phyloP scores from a whole-genome alignment of 371 early-diverging fungal species.

The Coemansia sp. region DNA sequence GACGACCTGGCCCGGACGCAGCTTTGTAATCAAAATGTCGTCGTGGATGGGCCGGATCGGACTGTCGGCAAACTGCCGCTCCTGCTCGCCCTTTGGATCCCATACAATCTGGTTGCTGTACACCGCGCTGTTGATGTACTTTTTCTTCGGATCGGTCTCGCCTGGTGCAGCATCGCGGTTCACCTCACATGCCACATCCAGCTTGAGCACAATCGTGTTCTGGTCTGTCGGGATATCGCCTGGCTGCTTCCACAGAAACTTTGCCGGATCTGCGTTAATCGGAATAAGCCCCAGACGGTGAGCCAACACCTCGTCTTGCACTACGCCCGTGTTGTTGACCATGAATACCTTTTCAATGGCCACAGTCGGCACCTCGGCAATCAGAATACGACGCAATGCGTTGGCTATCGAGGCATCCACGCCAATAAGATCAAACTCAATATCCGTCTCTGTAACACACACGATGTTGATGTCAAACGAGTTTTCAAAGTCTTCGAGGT shows the following conservation, averaged over 20 bases:
- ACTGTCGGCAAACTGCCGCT: conserved; percentile 59
- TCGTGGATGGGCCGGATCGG: conserved; percentile 78
- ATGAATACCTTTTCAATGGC: conserved; percentile 97
- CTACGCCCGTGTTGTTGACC: conserved; percentile 90
- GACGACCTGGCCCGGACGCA: conserved; percentile 91
- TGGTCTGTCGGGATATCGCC: conserved; percentile 81
- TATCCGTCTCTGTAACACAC: conserved; percentile 63
- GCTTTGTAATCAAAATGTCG: conserved; percentile 92
- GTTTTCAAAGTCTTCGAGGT: conserved; percentile 26
- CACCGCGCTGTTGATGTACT: conserved; percentile 72
- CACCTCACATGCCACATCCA: conserved; percentile 71
- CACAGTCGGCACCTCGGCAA: conserved; percentile 97
- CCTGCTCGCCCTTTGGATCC: conserved; percentile 90
- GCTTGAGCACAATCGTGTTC: conserved; percentile 91
- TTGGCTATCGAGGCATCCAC: conserved; percentile 95
- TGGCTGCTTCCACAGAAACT: conserved; percentile 70
- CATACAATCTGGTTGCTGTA: conserved; percentile 80
- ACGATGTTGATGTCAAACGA: conserved; percentile 62
- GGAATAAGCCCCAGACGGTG: conserved; percentile 98
- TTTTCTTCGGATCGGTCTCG: conserved; percentile 71
- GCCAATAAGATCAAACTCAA: conserved; percentile 96
- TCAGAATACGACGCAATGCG: conserved; percentile 93
- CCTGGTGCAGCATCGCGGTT: conserved; percentile 62
- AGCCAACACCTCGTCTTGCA: conserved; percentile 98
- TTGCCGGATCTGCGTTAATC: conserved; percentile 79